Conservation (phyloP, 208 protist genomes). For the Trichomonas tenax region DNA sequence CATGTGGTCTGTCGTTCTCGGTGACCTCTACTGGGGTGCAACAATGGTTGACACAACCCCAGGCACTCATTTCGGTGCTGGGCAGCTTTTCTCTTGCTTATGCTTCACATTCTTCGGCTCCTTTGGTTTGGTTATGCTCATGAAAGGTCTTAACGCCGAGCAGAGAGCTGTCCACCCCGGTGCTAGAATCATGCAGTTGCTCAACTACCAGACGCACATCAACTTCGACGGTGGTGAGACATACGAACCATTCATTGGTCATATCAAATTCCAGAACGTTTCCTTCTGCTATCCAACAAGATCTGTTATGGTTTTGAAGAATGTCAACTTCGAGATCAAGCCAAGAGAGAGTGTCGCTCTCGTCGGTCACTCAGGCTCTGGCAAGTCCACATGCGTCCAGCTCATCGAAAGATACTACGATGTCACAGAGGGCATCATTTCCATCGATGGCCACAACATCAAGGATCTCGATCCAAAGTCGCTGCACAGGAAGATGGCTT, state of each 20-base stretch:
- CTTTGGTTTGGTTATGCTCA: neutral
- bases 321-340: slow-evolving; percentile 25
- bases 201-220: neutral
- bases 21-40: neutral
- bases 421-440: slow-evolving; percentile 59
- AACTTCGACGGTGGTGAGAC: neutral
- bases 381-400: slow-evolving; percentile 36
- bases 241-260: neutral
- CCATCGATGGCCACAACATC: slow-evolving; percentile 73
- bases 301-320: neutral
- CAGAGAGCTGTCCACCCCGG: neutral
- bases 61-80: neutral
- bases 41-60: neutral
- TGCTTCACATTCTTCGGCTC: neutral
- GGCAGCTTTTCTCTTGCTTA: neutral
- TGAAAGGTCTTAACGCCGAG: neutral
- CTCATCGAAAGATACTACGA: slow-evolving; percentile 82
- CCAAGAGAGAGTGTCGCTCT: slow-evolving; percentile 28
- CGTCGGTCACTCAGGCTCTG: slow-evolving; percentile 25
- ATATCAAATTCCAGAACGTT: neutral
- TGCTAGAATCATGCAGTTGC: neutral
- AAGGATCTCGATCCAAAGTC: slow-evolving; percentile 53
- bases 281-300: slow-evolving; percentile 15
- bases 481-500: slow-evolving; percentile 63
- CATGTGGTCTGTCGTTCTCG: neutral